Conservation (phyloP, 257 asterid species). For the Thymus quinquecostatus region DNA sequence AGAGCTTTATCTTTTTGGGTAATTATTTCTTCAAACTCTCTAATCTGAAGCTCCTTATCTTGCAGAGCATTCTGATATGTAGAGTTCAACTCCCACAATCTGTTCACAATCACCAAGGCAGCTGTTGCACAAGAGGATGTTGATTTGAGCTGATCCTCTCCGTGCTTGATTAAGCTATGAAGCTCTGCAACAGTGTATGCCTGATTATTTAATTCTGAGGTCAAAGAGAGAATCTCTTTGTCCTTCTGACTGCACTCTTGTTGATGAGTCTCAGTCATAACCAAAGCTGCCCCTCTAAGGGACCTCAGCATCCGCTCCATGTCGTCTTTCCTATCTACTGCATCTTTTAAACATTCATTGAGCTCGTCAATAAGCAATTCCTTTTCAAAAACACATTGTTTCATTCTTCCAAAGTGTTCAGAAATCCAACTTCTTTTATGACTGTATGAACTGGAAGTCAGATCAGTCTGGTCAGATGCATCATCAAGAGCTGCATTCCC, state of each 20-base stretch:
- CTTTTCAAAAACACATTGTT: constrained; percentile 61
- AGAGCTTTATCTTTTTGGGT: constrained; percentile 45
- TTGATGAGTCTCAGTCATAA: constrained; percentile 83
- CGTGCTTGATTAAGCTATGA: constrained; percentile 49
- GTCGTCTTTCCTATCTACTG: constrained; percentile 59
- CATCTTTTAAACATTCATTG: constrained; percentile 69
- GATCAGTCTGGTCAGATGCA: constrained; percentile 60
- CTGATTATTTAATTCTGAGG: constrained; percentile 54
- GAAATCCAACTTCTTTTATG: constrained; percentile 56
- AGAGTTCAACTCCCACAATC: constrained; percentile 70
- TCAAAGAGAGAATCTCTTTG: constrained; percentile 52
- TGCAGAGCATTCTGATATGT: constrained; percentile 43
- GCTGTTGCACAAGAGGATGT: constrained; percentile 80
- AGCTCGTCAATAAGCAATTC: constrained; percentile 72
- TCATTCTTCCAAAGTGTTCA: constrained; percentile 69
- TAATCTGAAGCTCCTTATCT: constrained; percentile 48
- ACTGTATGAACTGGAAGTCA: constrained; percentile 56
- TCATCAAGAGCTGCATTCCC: constrained; percentile 76
- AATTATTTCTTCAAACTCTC: constrained; percentile 47
- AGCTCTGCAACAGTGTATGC: constrained; percentile 52
- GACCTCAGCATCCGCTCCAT: constrained; percentile 94
- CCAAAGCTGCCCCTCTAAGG: constrained; percentile 89
- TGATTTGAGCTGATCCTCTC: constrained; percentile 57
- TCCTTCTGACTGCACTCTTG: constrained; percentile 78
- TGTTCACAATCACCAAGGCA: constrained; percentile 70